Evolutionary conservation across 1,284 basidiomycete genomes (phyloP).

Genomic region (Apiotrichum gracile): DNA sequence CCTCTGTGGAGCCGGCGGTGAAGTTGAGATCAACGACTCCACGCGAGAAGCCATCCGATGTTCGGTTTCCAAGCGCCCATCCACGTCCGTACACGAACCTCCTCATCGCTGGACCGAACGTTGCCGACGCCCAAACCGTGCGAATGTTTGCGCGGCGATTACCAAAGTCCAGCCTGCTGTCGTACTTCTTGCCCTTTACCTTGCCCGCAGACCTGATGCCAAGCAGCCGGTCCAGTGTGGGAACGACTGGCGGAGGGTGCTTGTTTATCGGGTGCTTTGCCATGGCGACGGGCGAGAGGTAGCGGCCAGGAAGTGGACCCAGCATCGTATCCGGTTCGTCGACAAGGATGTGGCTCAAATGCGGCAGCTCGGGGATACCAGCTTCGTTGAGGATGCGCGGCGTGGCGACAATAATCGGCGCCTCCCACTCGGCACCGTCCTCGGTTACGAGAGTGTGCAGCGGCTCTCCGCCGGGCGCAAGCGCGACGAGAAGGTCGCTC

Average conservation of each 20-base stretch:
- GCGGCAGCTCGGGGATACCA: not conserved
- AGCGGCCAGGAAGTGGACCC: conserved; percentile 20
- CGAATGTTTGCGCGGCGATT: conserved; percentile 12
- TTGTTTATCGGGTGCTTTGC: conserved; percentile 17
- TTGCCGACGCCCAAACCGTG: conserved; percentile 30
- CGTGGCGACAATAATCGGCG: conserved; percentile 20
- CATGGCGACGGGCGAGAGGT: conserved; percentile 2
- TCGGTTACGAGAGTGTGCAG: not conserved
- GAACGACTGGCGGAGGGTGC: conserved; percentile 25
- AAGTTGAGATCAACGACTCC: conserved; percentile 30
- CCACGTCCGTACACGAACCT: conserved; percentile 25
- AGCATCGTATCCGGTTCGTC: conserved; percentile 35
- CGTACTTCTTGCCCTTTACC: not conserved
- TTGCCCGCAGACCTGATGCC: conserved; percentile 7
- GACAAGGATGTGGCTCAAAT: conserved; percentile 22
- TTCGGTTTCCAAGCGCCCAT: conserved; percentile 15
- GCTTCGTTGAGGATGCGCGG: conserved; percentile 6
- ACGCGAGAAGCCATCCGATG: not conserved
- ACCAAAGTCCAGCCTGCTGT: conserved; percentile 12
- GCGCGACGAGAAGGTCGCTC: conserved; percentile 1
- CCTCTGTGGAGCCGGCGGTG: conserved; percentile 10
- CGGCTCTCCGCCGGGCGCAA: not conserved
- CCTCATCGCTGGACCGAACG: conserved; percentile 17
- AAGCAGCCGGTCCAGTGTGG: conserved; percentile 18
- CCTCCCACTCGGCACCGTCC: not conserved